phyloP scores from a whole-genome alignment of 2,329 filamentous ascomycete species.

The Onygena corvina region DNA sequence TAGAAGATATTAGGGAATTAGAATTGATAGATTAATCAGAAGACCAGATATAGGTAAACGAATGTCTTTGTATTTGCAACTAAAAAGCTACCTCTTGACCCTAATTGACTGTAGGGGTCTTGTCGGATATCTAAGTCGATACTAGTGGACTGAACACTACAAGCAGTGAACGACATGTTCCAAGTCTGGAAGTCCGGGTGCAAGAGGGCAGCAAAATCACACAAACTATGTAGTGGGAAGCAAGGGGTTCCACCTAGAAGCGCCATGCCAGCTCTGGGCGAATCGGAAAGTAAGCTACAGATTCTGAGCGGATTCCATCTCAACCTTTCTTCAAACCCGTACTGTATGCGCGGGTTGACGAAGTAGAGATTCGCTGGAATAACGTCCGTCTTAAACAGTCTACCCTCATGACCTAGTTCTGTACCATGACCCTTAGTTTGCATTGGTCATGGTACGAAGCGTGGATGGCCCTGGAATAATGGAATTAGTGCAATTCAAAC shows the following conservation, averaged over 20 bases:
- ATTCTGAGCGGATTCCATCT: not conserved
- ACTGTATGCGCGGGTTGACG: not conserved
- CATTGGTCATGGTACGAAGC: conserved; percentile 26
- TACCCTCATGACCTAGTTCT: conserved; percentile 2
- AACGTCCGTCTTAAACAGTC: conserved; percentile 5
- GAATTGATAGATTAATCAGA: too few relatives aligned
- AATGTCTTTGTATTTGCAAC: not conserved
- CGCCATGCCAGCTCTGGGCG: not conserved
- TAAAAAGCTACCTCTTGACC: not conserved
- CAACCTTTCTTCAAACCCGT: not conserved
- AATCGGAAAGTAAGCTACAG: not conserved
- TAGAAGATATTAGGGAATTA: too few relatives aligned
- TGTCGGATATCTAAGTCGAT: not conserved
- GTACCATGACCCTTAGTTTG: not conserved
- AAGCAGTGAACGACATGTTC: not conserved
- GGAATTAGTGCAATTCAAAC: not conserved
- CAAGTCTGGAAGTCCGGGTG: not conserved
- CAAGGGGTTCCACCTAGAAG: conserved; percentile 4
- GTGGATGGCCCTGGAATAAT: conserved; percentile 31
- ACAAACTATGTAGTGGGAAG: conserved; percentile 1
- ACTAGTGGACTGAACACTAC: not conserved
- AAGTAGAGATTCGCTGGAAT: conserved; percentile 1
- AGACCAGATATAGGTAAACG: not conserved
- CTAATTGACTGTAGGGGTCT: not conserved
- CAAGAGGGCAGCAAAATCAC: conserved; percentile 1